Evolutionary conservation across 1,139 yeast genomes (phyloP), one percentile per base, ranked within the genome.

Genomic region (Blastobotrys indianensis): DNA sequence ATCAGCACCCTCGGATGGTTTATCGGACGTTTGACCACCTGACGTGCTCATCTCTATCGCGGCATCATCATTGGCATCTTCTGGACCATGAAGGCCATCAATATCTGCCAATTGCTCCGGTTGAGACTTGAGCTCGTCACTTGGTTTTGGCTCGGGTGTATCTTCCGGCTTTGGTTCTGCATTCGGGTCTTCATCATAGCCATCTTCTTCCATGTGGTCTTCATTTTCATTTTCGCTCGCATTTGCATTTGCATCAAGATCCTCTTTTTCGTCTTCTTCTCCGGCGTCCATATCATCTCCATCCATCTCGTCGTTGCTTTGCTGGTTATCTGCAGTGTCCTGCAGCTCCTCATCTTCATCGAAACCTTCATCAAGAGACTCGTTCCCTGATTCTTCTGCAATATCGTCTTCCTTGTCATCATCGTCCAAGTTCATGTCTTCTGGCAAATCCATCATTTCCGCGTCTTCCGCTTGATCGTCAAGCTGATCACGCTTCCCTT

Each of bases 1-100:
- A 53, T 85, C 90, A 8, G 87, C 80, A 44, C 95, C 96, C 52
- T 82, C 82, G 1, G 90, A 85, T 55, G 77, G 75, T 32, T 77
- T 74, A 39, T 94, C 94, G 12, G 80, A 68, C 47, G 81, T 77
- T 58, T 85, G 88, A 56, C 83, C 79, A 11, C 82, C 82, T 10
- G 92, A 81, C 2, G 67, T 57, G 28, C 57, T 51, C 41, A 64
- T 65, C 13, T 62, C 66, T 11, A 55, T 54, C 38, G 60, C 61
- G 4, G 47, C 55, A 10, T 76, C 79, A 17, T 75, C 72, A 17
- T 75, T 73, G 13, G 73, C 76, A n/a, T 75, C 76, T 41, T 78
- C 82, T 15, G 56, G 70, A 54, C 74, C 68, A 44, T 60, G 61
- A 6, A 61, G 47, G 4, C 66, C 69, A 39, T 64, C 67, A n/a